Conservation (phyloP, 169 alveolate species). For the Plasmodium yoelii region DNA sequence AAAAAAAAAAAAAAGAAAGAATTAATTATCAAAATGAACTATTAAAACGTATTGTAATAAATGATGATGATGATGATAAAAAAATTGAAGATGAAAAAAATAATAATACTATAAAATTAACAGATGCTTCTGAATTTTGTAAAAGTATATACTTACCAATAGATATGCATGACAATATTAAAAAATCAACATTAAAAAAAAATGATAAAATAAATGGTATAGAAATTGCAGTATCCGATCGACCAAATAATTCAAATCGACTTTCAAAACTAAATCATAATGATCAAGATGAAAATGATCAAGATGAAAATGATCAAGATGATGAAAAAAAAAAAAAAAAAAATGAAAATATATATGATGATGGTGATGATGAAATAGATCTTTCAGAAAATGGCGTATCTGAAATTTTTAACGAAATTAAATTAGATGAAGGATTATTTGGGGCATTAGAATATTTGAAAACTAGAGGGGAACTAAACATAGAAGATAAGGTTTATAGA, state of each 20-base stretch:
- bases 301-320: conserved; percentile 9
- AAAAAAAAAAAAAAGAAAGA: conserved; percentile 50
- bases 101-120: conserved; percentile 28
- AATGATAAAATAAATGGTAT: neutral
- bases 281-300: conserved; percentile 8
- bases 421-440: conserved; percentile 81
- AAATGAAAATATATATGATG: neutral
- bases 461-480: conserved; percentile 82
- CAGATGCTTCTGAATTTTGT: conserved; percentile 71
- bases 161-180: conserved; percentile 37
- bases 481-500: conserved; percentile 72
- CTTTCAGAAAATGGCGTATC: conserved; percentile 54
- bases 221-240: neutral
- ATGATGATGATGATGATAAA: conserved; percentile 53
- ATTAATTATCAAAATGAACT: conserved; percentile 55
- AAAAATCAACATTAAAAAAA: conserved; percentile 11
- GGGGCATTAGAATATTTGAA: conserved; percentile 85
- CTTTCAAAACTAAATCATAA: neutral
- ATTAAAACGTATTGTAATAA: conserved; percentile 39
- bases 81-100: conserved; percentile 14
- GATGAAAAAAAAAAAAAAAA: conserved; percentile 3
- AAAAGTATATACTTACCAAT: conserved; percentile 51
- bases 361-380: neutral
- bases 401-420: conserved; percentile 75
- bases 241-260: neutral